phyloP scores from a whole-genome alignment of 1,284 basidiomycete genomes.

The Singerocomus inundabilis region DNA sequence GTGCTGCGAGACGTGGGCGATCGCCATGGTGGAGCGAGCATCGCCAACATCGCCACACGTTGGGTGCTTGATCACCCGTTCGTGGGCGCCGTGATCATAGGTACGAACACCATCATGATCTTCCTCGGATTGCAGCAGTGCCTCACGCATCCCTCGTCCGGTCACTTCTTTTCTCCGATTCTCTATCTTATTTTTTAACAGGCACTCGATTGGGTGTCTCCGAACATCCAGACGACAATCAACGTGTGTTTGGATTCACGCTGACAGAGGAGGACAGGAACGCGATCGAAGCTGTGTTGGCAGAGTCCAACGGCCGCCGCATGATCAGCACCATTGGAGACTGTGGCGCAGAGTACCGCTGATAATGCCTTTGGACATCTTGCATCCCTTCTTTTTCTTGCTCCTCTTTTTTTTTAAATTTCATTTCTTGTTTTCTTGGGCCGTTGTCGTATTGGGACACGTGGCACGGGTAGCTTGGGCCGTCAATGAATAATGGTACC shows the following conservation, averaged over 20 bases:
- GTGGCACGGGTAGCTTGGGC: too few relatives aligned
- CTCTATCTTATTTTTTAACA: constrained; percentile 28
- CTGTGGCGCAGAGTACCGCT: constrained; percentile 80
- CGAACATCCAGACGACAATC: constrained; percentile 70
- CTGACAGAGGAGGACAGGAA: constrained; percentile 56
- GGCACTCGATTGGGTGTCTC: constrained; percentile 75
- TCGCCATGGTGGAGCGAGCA: constrained; percentile 63
- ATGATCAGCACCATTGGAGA: constrained; percentile 73
- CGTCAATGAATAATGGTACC: too few relatives aligned
- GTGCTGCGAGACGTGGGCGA: constrained; percentile 65
- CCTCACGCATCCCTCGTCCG: too few relatives aligned
- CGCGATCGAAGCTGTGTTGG: constrained; percentile 61
- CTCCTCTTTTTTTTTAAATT: too few relatives aligned
- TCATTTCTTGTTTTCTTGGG: too few relatives aligned
- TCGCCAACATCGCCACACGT: constrained; percentile 74
- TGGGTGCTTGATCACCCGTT: constrained; percentile 79
- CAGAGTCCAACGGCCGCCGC: constrained; percentile 53
- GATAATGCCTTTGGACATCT: constrained; percentile 18
- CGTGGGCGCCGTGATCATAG: constrained; percentile 77
- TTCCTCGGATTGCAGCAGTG: constrained; percentile 2
- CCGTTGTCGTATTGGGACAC: too few relatives aligned
- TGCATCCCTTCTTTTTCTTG: too few relatives aligned
- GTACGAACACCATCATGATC: constrained; percentile 38
- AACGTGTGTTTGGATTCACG: constrained; percentile 55
- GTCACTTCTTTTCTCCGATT: background rate